Evolutionary conservation across 192 early-diverging fungal species (phyloP).

Genomic region (Gonapodya prolifera): DNA sequence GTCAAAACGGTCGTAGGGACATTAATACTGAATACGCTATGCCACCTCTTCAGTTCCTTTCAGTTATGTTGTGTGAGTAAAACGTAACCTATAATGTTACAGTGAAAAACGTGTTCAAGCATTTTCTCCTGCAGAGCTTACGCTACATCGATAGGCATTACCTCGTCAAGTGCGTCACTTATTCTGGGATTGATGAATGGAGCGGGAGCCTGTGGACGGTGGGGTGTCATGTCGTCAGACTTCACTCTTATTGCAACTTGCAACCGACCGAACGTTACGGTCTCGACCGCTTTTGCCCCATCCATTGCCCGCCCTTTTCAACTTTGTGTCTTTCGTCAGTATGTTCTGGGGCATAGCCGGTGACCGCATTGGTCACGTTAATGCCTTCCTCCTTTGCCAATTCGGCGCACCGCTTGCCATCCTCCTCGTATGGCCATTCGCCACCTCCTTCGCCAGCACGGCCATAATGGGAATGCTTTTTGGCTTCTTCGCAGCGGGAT

Average conservation of each 20-base stretch:
- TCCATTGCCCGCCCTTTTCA: too few relatives aligned
- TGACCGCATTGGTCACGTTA: constrained; percentile 1
- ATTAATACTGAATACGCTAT: too few relatives aligned
- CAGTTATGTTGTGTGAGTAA: not conserved
- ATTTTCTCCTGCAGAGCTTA: not conserved
- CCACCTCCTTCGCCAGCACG: not conserved
- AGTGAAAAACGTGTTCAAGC: not conserved
- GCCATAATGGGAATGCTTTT: not conserved
- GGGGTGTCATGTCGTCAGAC: too few relatives aligned
- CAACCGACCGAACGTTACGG: too few relatives aligned
- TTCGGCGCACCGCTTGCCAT: not conserved
- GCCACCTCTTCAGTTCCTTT: not conserved
- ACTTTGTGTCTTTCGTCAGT: too few relatives aligned
- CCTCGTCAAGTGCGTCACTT: not conserved
- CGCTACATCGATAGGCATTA: not conserved
- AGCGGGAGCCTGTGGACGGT: not conserved
- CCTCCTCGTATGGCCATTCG: constrained; percentile 1
- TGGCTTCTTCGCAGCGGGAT: not conserved
- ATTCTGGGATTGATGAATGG: constrained; percentile 1
- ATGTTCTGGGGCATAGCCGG: not conserved
- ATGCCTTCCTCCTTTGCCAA: constrained; percentile 3
- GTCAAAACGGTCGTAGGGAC: not conserved
- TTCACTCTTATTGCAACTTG: too few relatives aligned
- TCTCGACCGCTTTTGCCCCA: too few relatives aligned
- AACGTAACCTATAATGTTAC: not conserved